These are phyloP conservation scores for Colletotrichum euphorbiae DNA, from an alignment of 2,329 filamentous ascomycete genomes.

Conservation along the genomic window DNA sequence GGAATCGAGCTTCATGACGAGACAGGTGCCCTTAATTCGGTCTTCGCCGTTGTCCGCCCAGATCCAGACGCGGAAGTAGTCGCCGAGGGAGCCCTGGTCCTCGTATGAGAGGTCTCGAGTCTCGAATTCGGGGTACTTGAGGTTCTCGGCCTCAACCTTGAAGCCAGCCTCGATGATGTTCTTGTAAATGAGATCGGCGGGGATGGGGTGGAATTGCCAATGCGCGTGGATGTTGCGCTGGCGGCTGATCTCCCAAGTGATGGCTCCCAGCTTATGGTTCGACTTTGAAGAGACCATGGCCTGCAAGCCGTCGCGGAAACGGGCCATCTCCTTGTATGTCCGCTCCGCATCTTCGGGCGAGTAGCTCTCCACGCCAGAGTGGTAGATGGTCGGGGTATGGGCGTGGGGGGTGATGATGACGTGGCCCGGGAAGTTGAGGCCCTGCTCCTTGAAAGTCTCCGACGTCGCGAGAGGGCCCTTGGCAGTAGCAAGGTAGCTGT, in stretches of 20 bases:
- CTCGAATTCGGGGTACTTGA: slow-evolving; percentile 64
- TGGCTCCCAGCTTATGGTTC: slow-evolving; percentile 75
- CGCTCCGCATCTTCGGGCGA: slow-evolving; percentile 66
- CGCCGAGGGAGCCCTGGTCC: slow-evolving; percentile 60
- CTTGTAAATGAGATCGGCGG: slow-evolving; percentile 73
- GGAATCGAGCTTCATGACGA: slow-evolving; percentile 79
- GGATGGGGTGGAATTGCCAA: slow-evolving; percentile 91
- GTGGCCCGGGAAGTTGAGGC: slow-evolving; percentile 83
- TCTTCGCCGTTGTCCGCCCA: slow-evolving; percentile 72
- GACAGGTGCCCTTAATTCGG: slow-evolving; percentile 71
- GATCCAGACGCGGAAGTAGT: slow-evolving; percentile 88
- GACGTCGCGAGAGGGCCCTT: slow-evolving; percentile 86
- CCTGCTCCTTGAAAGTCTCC: slow-evolving; percentile 72
- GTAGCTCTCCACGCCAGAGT: slow-evolving; percentile 68
- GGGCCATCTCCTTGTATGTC: slow-evolving; percentile 84
- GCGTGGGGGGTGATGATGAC: slow-evolving; percentile 90
- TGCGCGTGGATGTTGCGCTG: slow-evolving; percentile 86
- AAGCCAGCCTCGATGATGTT: slow-evolving; percentile 90
- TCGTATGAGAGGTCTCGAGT: slow-evolving; percentile 62
- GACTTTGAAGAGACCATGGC: slow-evolving; percentile 75
- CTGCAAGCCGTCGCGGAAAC: slow-evolving; percentile 82
- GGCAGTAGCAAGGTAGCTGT: slow-evolving; percentile 89
- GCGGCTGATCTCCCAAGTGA: slow-evolving; percentile 94
- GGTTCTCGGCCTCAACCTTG: slow-evolving; percentile 86
- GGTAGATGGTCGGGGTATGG: slow-evolving; percentile 80